Evolutionary conservation across 257 asterid species (phyloP).

Genomic region (Marsdenia floribunda): DNA sequence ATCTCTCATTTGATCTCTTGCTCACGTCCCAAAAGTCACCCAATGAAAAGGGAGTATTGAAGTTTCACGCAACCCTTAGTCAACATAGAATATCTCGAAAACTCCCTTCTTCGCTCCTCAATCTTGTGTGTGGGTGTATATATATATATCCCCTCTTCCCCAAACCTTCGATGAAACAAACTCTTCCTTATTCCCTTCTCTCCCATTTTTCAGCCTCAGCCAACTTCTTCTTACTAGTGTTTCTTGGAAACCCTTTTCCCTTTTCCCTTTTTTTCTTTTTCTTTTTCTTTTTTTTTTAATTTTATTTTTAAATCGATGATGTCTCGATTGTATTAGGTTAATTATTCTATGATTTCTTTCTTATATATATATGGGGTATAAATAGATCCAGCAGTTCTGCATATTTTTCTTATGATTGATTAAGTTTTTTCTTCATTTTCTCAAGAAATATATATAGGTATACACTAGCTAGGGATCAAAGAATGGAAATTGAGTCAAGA

Average conservation of each 20-base stretch:
- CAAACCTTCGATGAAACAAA: not conserved
- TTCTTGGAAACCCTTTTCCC: not conserved
- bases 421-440: no score
- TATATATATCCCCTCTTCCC: conserved; percentile 6
- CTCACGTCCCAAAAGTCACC: not conserved
- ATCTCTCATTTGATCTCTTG: not conserved
- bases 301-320: not conserved
- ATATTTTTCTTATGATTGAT: no score
- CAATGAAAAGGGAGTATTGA: not conserved
- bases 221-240: not conserved
- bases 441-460: no score
- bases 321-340: no score
- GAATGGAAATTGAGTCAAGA: no score
- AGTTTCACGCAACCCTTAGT: conserved; percentile 9
- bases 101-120: no score
- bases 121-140: not conserved
- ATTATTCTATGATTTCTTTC: not conserved
- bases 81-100: conserved; percentile 2
- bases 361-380: no score
- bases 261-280: not conserved
- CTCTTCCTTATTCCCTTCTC: not conserved
- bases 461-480: no score
- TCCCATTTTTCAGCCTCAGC: not conserved
- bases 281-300: no score
- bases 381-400: no score